Percentiles rank a stretch among this genome's conserved stretches.
phyloP scores from a whole-genome alignment of 192 early-diverging fungal genomes.

The Podochytrium sp. region DNA sequence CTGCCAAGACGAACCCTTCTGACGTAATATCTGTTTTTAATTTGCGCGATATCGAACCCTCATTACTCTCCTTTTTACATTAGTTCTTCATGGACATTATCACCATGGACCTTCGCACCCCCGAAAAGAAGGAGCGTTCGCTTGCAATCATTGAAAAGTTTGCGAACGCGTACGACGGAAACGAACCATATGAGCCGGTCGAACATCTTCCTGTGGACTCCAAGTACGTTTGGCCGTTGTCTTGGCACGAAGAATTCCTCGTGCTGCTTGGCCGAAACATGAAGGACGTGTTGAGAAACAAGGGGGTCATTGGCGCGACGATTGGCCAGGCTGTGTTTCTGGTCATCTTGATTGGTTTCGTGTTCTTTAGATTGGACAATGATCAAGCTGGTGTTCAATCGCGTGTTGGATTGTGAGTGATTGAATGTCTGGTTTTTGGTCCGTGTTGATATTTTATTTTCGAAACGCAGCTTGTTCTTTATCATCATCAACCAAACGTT shows the following conservation, averaged over 20 bases:
- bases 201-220: background rate
- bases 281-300: conserved; percentile 45
- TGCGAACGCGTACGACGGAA: conserved; percentile 22
- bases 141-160: conserved; percentile 27
- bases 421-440: too few species aligned
- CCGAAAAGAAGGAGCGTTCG: conserved; percentile 5
- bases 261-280: conserved; percentile 40
- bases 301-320: conserved; percentile 48
- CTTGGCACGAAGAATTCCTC: conserved; percentile 25
- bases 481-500: conserved; percentile 54
- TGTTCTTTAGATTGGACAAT: conserved; percentile 16
- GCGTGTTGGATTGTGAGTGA: conserved; percentile 13
- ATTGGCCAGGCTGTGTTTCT: conserved; percentile 52
- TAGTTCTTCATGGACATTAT: conserved; percentile 35
- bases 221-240: conserved; percentile 25
- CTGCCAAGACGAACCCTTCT: conserved; percentile 49
- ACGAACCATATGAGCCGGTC: conserved; percentile 5
- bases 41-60: background rate
- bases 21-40: conserved; percentile 21
- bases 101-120: conserved; percentile 28
- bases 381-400: conserved; percentile 22
- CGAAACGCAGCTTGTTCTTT: conserved; percentile 16
- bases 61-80: background rate
- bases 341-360: conserved; percentile 53
- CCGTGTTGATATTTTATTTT: too few species aligned